Base-by-base conservation (phyloP, 305 asterid species). In the Solanum chacoense region DNA sequence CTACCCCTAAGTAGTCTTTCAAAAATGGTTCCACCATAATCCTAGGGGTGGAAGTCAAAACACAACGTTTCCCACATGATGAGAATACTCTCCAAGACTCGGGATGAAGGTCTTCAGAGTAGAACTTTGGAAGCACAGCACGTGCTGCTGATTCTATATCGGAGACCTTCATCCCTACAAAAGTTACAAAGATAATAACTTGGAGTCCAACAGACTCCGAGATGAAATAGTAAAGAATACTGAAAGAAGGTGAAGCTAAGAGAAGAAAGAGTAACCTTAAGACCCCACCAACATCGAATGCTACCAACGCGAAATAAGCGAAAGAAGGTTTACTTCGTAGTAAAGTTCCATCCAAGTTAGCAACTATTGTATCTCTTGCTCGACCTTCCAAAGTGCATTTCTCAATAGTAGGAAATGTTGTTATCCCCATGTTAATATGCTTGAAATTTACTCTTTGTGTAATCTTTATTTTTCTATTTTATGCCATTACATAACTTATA, bases 1-100 rank as follows among this genome's bases (percentile, higher is more conserved):
- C 94, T 6, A 69, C 91, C 8, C 87, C 91, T 11, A 93, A 87
- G 83, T 91, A 91, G 10, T 90, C 91, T 87, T 88, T 91, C 65
- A 92, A 77, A 85, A 91, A 91, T 2, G 94, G 90, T 87, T 93
- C 95, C 24, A 92, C 94, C 93, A 91, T 91, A 37, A 93, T 93
- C 87, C 91, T 91, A 12, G 94, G 94, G 76, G 59, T 91, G 10
- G 92, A 93, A 1, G 95, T 93, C 10, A 93, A 87, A 6, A 91
- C 88, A 69, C 91, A 90, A 84, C 90, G 88, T 79, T 80, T 90
- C 40, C 93, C 92, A 72, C 94, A 90, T 0, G 95, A 89, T 6
- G 92, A 92, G 18, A 93, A 89, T 36, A 92, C 90, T 3, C 89
- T 91, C 93, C 95, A 93, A 11, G 91, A 89, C n/a, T 92, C 92